Conservation (phyloP, 2,329 filamentous ascomycete species). For the Sphaerulina musiva region DNA sequence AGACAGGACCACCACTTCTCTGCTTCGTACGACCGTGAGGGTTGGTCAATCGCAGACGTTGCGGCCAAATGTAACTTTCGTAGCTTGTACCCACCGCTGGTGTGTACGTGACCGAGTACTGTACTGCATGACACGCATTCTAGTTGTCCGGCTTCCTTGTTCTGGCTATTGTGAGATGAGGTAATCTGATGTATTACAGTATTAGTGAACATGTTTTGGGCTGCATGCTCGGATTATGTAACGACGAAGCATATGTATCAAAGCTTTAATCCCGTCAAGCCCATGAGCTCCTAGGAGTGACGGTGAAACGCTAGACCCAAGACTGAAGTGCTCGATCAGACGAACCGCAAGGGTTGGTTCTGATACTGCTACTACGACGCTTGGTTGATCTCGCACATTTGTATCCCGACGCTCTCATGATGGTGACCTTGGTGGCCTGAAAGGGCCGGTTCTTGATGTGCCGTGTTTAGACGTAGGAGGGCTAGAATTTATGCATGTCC, state of each 20-base stretch:
- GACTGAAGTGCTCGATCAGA: constrained; percentile 20
- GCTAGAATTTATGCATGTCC: constrained; percentile 19
- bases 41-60: constrained; percentile 9
- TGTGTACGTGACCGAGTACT: constrained; percentile 38
- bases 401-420: constrained; percentile 34
- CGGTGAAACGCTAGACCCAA: constrained; percentile 29
- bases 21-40: constrained; percentile 13
- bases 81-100: constrained; percentile 38
- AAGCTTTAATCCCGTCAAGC: constrained; percentile 28
- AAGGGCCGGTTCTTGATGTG: constrained; percentile 35
- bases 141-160: constrained; percentile 4
- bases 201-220: neutral
- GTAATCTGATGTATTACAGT: neutral
- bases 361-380: constrained; percentile 12
- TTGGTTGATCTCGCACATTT: constrained; percentile 30
- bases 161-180: neutral
- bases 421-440: constrained; percentile 27
- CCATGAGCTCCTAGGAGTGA: constrained; percentile 28
- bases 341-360: constrained; percentile 26
- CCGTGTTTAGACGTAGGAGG: constrained; percentile 12
- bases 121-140: constrained; percentile 37
- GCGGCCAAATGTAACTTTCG: constrained; percentile 28
- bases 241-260: constrained; percentile 28
- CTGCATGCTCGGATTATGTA: constrained; percentile 1
- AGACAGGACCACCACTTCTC: constrained; percentile 49